Evolutionary conservation across 2,329 filamentous ascomycete genomes (phyloP), one percentile per base, ranked within the genome.

Genomic region (Sporothrix inflata): DNA sequence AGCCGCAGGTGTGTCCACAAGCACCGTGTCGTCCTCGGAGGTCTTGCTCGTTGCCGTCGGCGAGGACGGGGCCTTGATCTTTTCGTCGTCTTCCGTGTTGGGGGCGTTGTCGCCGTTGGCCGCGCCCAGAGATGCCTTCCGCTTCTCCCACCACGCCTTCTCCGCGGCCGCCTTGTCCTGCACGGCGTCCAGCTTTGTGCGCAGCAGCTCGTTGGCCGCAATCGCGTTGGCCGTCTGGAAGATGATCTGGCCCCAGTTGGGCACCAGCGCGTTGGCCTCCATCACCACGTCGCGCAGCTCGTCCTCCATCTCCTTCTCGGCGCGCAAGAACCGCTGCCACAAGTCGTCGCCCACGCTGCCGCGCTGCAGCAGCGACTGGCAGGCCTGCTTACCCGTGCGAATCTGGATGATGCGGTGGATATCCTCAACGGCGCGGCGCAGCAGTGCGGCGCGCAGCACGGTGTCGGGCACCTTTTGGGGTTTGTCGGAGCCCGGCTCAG

Each of bases 151-250:
- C 94, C 94, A 97, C 78, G 91, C 87, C 83, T 92, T 93, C 83
- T 98, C 96, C 53, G 89, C 84, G 11, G 88, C 86, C 1, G 90
- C 85, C 78, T 93, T 91, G 38, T 85, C 83, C 77, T 94, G 90
- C 73, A 97, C 89, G 74, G 94, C 91, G 63, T 90, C 88, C 24
- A 97, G 86, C 67, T 91, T 88, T 75, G 91, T 86, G 76, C 94
- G 92, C 78, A 97, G 87, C 63, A 90, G 83, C 55, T 89, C 88
- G 83, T 98, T 98, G 79, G 94, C 91, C 73, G 92, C 90, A 82
- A 99, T 98, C 82, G 99, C 96, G 82, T 97, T 97, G 71, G 96
- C 96, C 61, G 93, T 94, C 82, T 99, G 96, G 88, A 99, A 99
- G 81, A 99, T 98, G 72, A 89, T 90, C 79, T 96, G 91, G 74